Evolutionary conservation across 2,329 filamentous ascomycete genomes (phyloP).

Genomic region (Aspergillus ustus): DNA sequence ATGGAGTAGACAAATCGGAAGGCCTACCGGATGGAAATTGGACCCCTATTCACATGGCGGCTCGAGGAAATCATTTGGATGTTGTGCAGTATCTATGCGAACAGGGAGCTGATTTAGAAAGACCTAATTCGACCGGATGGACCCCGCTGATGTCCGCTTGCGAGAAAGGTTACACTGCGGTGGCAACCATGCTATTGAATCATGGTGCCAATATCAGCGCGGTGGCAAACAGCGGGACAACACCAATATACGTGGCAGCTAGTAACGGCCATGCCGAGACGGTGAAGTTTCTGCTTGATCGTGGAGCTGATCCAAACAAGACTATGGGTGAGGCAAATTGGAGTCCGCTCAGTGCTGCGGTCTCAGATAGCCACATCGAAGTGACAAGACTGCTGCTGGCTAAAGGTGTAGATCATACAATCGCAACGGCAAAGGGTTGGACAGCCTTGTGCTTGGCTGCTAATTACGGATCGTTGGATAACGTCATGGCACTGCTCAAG

Average conservation of each 20-base stretch:
- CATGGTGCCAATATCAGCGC: not conserved
- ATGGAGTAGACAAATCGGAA: conserved; percentile 1
- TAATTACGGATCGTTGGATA: not conserved
- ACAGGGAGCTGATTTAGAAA: not conserved
- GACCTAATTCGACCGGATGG: not conserved
- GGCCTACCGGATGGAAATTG: not conserved
- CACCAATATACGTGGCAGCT: not conserved
- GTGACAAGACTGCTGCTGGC: conserved; percentile 3
- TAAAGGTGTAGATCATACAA: not conserved
- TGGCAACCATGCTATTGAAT: not conserved
- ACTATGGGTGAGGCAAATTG: not conserved
- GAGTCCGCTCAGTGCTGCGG: not conserved
- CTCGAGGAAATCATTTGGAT: not conserved
- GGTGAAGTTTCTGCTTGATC: not conserved
- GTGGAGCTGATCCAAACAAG: not conserved
- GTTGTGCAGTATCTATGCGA: not conserved
- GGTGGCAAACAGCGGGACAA: not conserved
- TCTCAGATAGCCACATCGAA: not conserved
- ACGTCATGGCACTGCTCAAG: not conserved
- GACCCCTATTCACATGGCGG: not conserved
- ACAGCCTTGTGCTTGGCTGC: not conserved
- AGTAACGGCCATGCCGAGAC: not conserved
- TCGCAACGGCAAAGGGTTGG: not conserved
- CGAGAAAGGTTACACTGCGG: not conserved
- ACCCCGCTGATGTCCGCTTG: not conserved